Conservation (phyloP, 208 protist genomes). For the Leishmania aethiopica region DNA sequence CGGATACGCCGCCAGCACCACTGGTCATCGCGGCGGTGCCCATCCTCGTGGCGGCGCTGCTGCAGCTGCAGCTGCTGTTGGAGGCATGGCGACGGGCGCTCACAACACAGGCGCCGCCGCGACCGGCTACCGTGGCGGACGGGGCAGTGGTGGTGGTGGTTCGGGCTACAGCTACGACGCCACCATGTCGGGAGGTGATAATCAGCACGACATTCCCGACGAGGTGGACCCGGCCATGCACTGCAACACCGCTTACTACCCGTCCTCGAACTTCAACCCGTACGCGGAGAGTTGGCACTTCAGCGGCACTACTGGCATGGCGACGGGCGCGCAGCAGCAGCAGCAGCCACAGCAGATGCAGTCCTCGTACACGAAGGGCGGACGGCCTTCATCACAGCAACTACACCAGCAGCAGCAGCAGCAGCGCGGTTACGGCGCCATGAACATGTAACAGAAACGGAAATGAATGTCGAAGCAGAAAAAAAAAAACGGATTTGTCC, state of each 20-base stretch:
- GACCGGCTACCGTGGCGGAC: constrained; percentile 19
- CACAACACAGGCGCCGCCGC: constrained; percentile 1
- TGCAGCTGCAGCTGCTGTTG: neutral
- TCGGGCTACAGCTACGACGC: constrained; percentile 1
- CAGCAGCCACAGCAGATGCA: constrained; percentile 11
- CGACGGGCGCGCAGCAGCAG: neutral
- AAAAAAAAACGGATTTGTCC: neutral
- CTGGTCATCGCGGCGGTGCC: neutral
- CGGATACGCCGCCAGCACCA: constrained; percentile 19
- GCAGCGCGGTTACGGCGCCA: constrained; percentile 4
- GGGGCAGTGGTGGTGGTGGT: constrained; percentile 10
- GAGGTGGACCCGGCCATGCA: constrained; percentile 14
- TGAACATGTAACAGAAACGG: neutral
- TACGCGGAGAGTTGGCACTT: constrained; percentile 32
- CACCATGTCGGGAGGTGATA: neutral
- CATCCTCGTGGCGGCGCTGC: neutral
- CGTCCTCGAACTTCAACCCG: constrained; percentile 31
- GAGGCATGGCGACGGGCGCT: neutral
- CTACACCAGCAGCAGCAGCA: neutral
- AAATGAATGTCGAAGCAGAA: neutral
- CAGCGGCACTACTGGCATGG: constrained; percentile 19
- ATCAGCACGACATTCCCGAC: neutral
- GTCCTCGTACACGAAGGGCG: neutral
- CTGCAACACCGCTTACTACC: constrained; percentile 15
- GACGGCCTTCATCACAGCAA: constrained; percentile 2